These are phyloP conservation scores for Dentipellis fragilis DNA, from an alignment of 768 basidiomycete species.

Conservation along the genomic window DNA sequence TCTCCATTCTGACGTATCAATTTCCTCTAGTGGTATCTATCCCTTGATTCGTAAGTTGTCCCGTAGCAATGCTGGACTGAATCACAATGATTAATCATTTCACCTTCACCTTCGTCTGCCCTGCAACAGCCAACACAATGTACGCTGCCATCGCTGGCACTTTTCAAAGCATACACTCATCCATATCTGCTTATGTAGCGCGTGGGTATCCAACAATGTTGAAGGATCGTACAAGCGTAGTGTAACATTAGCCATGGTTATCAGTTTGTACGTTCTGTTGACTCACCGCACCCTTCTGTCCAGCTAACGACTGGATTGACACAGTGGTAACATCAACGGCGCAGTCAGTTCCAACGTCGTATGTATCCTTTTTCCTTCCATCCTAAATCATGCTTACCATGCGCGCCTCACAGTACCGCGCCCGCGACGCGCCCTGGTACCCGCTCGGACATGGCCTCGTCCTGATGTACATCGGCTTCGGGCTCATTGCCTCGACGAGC, in stretches of 20 bases:
- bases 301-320: neutral
- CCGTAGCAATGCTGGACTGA: neutral
- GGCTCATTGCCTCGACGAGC: slow-evolving; percentile 35
- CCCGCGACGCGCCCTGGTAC: slow-evolving; percentile 59
- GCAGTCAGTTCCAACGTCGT: slow-evolving; percentile 72
- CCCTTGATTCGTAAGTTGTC: slow-evolving; percentile 51
- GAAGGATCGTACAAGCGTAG: slow-evolving; percentile 72
- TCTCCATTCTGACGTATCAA: neutral
- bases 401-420: slow-evolving; percentile 40
- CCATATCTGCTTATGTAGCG: slow-evolving; percentile 17
- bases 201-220: slow-evolving; percentile 59
- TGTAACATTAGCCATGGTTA: slow-evolving; percentile 60
- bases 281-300: neutral
- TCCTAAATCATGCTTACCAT: neutral
- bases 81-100: neutral
- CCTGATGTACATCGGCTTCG: slow-evolving; percentile 61
- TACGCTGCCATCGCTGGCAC: slow-evolving; percentile 17
- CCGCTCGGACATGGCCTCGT: slow-evolving; percentile 53
- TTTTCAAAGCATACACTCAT: neutral
- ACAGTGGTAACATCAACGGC: slow-evolving; percentile 63
- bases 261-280: slow-evolving; percentile 39
- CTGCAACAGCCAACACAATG: slow-evolving; percentile 47
- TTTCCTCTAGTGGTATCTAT: slow-evolving; percentile 50
- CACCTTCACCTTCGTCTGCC: neutral
- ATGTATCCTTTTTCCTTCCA: slow-evolving; percentile 20